Percentiles rank a stretch among this genome's conserved stretches.
These are phyloP conservation scores for Phytopythium aichiense DNA, from an alignment of 352 stramenopile genomes.

Conservation along the genomic window DNA sequence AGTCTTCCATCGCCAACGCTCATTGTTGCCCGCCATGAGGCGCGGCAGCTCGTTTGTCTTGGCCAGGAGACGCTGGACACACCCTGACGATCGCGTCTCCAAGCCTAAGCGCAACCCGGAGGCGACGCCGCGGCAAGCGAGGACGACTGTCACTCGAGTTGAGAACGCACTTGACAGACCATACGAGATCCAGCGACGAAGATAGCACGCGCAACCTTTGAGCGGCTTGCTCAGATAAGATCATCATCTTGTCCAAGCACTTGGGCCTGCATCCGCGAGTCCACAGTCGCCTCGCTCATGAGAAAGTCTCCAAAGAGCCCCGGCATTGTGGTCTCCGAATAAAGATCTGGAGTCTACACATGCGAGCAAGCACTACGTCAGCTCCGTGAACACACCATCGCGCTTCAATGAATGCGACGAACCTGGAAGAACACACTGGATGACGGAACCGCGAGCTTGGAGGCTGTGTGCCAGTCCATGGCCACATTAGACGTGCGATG, in stretches of 20 bases:
- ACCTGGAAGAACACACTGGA: not conserved
- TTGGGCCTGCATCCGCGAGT: not conserved
- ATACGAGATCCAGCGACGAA: not conserved
- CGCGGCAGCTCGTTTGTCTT: not conserved
- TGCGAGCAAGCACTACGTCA: not conserved
- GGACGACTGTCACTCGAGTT: not conserved
- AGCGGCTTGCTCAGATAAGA: not conserved
- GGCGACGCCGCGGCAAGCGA: not conserved
- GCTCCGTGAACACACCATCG: not conserved
- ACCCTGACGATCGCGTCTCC: not conserved
- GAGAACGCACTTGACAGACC: not conserved
- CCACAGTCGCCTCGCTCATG: not conserved
- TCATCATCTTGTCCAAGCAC: constrained; percentile 3
- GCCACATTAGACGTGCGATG: not conserved
- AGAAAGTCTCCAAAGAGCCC: constrained; percentile 3
- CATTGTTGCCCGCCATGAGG: not conserved
- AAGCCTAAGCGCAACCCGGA: not conserved
- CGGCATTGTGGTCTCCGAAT: not conserved
- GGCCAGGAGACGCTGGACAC: not conserved
- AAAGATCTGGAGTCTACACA: not conserved
- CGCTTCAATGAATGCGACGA: not conserved
- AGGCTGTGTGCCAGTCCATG: not conserved
- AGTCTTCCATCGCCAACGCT: not conserved
- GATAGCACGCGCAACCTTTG: not conserved
- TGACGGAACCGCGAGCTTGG: not conserved